Base-by-base conservation (phyloP, 345 rosid species). In the Lenwebbia sp. region DNA sequence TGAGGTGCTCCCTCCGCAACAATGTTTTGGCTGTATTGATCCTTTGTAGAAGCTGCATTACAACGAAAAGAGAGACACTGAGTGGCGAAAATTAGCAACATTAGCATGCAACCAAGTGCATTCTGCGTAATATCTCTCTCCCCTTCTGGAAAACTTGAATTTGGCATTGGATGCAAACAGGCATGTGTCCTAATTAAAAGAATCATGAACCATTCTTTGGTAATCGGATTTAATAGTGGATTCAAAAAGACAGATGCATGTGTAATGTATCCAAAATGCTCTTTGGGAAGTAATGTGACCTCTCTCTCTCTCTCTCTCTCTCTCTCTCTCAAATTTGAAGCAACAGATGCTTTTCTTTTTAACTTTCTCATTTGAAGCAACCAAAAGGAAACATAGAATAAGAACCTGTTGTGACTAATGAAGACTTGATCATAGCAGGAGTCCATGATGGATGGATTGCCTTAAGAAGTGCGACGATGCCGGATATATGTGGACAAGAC, bases 401-500 rank as follows among this genome's bases (percentile, higher is more conserved):
- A 83, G 85, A 58, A 89, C 94, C 93, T 75, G 94, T 92, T 37
- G 94, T 93, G 60, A 93, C 84, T 19, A 93, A 87, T 57, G 95
- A 91, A 54, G 95, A 93, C 86, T 91, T 91, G 57, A 93, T 89
- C 83, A 91, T 92, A 50, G 95, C 93, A 25, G 93, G 93, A 85
- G 91, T 92, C 94, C 95, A 93, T 10, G 84, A 88, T 54, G 92
- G 93, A 91, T 93, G 90, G 52, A 88, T 83, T 82, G 90, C 86
- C 87, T 90, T 91, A 58, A 92, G 89, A 57, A 93, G 94, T 8
- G 91, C 95, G 54, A 92, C 90, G 44, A 91, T 85, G 30, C 94
- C 94, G 7, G 94, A 89, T 82, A 93, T 53, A 86, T 92, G 94
- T 81, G 95, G 95, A 85, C 93, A 91, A 83, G 94, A 85, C 94